Evolutionary conservation across 78 protist genomes (phyloP).

Genomic region (Ministeria vibrans): DNA sequence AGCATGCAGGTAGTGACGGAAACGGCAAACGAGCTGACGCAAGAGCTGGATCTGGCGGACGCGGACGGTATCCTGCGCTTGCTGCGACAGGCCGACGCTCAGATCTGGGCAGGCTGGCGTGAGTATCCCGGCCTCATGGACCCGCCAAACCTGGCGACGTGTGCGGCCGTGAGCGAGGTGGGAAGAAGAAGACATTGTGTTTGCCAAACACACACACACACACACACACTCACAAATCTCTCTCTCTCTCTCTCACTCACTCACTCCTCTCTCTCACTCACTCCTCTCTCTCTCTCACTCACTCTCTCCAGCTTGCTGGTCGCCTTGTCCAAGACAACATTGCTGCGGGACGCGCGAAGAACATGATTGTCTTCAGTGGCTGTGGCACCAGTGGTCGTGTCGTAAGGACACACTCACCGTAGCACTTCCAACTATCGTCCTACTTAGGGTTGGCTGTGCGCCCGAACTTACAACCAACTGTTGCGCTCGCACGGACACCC

Average conservation of each 20-base stretch:
- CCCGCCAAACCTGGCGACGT: neutral
- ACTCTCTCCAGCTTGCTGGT: too few species aligned
- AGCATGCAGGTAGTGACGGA: too few species aligned
- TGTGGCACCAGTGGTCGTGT: constrained; percentile 75
- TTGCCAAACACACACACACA: neutral
- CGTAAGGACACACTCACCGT: too few species aligned
- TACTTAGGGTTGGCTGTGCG: constrained; percentile 46
- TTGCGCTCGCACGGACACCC: neutral
- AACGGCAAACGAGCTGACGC: neutral
- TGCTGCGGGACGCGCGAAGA: neutral
- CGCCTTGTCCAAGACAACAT: too few species aligned
- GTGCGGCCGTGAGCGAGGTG: neutral
- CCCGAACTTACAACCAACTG: constrained; percentile 17
- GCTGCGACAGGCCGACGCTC: neutral
- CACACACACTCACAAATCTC: neutral
- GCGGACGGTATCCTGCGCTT: neutral
- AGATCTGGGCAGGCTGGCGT: neutral
- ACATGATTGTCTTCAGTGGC: constrained; percentile 16
- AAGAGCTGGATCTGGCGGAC: neutral
- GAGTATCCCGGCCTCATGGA: neutral
- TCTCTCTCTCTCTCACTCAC: too few species aligned
- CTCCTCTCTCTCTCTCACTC: too few species aligned
- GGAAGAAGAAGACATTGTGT: neutral
- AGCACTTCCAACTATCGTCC: too few species aligned
- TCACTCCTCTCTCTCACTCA: too few species aligned